Evolutionary conservation across 371 early-diverging fungal species (phyloP).

Genomic region (Batkoa obscura): DNA sequence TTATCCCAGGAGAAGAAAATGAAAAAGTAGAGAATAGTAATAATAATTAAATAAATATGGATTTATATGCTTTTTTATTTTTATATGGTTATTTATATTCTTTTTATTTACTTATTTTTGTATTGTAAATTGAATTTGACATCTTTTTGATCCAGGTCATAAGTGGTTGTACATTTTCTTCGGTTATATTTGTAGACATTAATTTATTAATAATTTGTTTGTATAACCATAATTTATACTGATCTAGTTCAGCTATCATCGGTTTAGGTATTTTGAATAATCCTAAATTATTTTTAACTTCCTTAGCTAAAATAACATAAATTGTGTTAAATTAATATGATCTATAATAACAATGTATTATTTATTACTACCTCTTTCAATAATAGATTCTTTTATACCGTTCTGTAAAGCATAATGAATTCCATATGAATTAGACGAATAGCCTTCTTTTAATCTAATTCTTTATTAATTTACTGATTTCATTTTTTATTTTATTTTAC

Average conservation of each 20-base stretch:
- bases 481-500: neutral
- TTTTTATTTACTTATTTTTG: too few species aligned
- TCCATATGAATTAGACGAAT: neutral
- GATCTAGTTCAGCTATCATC: neutral
- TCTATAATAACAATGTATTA: too few species aligned
- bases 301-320: neutral
- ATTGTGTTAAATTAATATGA: too few species aligned
- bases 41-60: too few species aligned
- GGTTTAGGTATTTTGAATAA: neutral
- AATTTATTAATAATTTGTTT: neutral
- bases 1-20: neutral
- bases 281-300: neutral
- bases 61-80: too few species aligned
- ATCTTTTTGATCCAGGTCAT: neutral
- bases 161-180: neutral
- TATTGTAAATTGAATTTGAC: neutral
- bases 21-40: neutral
- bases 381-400: neutral
- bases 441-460: too few species aligned
- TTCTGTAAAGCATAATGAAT: neutral
- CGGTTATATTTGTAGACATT: neutral
- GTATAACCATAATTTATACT: neutral
- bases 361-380: neutral
- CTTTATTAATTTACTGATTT: too few species aligned
- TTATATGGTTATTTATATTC: too few species aligned